These are phyloP conservation scores for Lactifluus volemus DNA, from an alignment of 768 basidiomycete species.

Conservation along the genomic window DNA sequence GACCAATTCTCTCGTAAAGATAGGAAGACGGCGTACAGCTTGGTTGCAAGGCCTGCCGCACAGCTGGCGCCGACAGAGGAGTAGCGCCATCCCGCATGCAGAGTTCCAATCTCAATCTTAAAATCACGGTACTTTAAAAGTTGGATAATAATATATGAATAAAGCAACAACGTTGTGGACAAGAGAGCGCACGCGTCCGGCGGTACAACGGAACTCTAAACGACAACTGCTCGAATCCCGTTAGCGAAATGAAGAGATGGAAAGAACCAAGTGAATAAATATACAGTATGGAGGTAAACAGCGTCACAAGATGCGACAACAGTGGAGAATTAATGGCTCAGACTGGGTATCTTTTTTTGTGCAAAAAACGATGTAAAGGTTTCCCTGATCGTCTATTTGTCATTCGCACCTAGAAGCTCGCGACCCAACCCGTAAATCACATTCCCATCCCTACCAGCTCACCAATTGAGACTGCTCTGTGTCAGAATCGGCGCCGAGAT, in stretches of 20 bases:
- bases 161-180: not conserved
- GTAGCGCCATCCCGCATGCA: not conserved
- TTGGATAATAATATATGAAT: slow-evolving; percentile 8
- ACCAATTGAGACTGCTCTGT: slow-evolving; percentile 87
- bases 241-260: not conserved
- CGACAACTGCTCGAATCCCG: not conserved
- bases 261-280: not conserved
- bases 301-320: not conserved
- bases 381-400: not conserved
- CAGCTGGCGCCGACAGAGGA: too few relatives aligned
- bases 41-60: too few relatives aligned
- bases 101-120: not conserved
- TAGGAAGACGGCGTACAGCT: too few relatives aligned
- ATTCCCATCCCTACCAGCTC: slow-evolving; percentile 19
- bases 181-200: slow-evolving; percentile 3
- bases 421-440: not conserved
- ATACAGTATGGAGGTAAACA: not conserved
- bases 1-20: too few relatives aligned
- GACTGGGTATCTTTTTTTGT: not conserved
- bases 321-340: not conserved
- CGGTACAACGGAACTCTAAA: slow-evolving; percentile 7
- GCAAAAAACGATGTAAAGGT: not conserved
- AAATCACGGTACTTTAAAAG: not conserved
- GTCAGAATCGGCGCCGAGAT: slow-evolving; percentile 72
- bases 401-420: not conserved